phyloP scores from a whole-genome alignment of 2,329 filamentous ascomycete species.

The Ophiostoma montium region DNA sequence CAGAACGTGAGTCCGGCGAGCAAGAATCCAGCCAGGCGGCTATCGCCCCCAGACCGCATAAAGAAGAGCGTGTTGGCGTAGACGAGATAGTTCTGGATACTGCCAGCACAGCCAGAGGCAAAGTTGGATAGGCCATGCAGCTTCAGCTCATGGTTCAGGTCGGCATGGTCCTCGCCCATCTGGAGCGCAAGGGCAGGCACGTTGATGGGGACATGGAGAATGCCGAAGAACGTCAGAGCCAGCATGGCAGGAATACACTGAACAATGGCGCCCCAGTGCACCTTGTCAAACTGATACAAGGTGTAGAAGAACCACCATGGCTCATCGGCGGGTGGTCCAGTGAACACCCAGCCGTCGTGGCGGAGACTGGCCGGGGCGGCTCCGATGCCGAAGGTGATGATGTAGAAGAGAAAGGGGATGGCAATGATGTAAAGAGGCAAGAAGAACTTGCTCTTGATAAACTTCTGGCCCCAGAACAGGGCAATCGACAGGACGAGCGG shows the following conservation, averaged over 20 bases:
- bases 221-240: slow-evolving; percentile 90
- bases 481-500: slow-evolving; percentile 64
- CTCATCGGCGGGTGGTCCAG: slow-evolving; percentile 67
- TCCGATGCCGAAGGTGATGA: slow-evolving; percentile 56
- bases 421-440: slow-evolving; percentile 74
- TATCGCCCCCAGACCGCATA: slow-evolving; percentile 81
- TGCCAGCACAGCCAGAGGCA: slow-evolving; percentile 71
- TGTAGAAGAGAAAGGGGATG: slow-evolving; percentile 65
- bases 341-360: slow-evolving; percentile 76
- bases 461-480: slow-evolving; percentile 63
- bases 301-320: slow-evolving; percentile 98
- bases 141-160: slow-evolving; percentile 81
- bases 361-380: slow-evolving; percentile 56
- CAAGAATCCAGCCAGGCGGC: slow-evolving; percentile 71
- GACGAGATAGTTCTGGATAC: slow-evolving; percentile 92
- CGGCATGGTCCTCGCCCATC: slow-evolving; percentile 80
- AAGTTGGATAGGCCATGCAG: slow-evolving; percentile 90
- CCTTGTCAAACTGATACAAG: slow-evolving; percentile 70
- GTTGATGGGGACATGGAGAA: slow-evolving; percentile 95
- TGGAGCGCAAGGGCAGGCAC: slow-evolving; percentile 86
- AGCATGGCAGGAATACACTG: slow-evolving; percentile 89
- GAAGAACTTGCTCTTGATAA: slow-evolving; percentile 69
- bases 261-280: slow-evolving; percentile 72
- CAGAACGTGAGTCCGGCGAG: slow-evolving; percentile 67
- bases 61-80: slow-evolving; percentile 98